Conservation (phyloP, 495 filamentous ascomycete species). For the Penicillium silybi region DNA sequence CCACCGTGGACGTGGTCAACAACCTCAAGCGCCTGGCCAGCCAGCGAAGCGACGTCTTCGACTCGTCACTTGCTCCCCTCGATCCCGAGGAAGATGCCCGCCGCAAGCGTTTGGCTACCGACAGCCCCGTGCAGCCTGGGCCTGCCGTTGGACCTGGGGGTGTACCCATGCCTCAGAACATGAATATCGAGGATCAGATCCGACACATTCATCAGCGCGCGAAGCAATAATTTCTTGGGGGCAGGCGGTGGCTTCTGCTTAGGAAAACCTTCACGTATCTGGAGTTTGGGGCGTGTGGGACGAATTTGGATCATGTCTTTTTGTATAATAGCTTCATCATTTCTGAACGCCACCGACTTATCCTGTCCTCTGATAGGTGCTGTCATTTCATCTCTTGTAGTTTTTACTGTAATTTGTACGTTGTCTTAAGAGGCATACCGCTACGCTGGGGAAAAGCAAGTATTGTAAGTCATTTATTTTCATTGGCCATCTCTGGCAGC, state of each 20-base stretch:
- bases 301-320: background rate
- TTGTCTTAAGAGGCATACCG: no score
- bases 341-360: background rate
- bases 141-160: slow-evolving; percentile 13
- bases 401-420: no score
- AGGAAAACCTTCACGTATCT: background rate
- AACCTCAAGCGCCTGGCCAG: slow-evolving; percentile 97
- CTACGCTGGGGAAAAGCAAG: background rate
- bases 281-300: background rate
- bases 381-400: background rate
- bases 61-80: slow-evolving; percentile 41
- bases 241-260: background rate
- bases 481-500: background rate
- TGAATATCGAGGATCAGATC: slow-evolving; percentile 49
- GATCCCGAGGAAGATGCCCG: slow-evolving; percentile 61
- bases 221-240: slow-evolving; percentile 18
- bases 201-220: slow-evolving; percentile 45
- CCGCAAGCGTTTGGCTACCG: slow-evolving; percentile 68
- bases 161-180: slow-evolving; percentile 37
- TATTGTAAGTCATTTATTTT: background rate
- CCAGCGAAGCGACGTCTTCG: slow-evolving; percentile 88
- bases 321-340: background rate
- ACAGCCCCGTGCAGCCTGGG: slow-evolving; percentile 15
- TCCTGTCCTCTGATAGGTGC: background rate
- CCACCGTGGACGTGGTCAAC: slow-evolving; percentile 80